A percentile compares a stretch with the other conserved stretches of the same genome.
phyloP scores from a whole-genome alignment of 2,329 filamentous ascomycete species.

The Pseudomassariella vexata region DNA sequence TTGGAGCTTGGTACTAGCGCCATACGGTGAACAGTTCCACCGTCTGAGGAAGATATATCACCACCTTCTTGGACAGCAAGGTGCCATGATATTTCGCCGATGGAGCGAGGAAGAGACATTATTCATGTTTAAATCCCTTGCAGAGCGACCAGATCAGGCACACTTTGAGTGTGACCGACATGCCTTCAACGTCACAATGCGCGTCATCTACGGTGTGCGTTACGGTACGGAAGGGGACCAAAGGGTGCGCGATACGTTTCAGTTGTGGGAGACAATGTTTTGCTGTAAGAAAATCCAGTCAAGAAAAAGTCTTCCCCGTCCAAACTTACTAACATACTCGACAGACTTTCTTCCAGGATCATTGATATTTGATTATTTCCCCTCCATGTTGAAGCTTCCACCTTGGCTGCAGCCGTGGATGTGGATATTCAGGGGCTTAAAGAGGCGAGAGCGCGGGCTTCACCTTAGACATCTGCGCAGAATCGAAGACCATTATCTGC shows the following conservation, averaged over 20 bases:
- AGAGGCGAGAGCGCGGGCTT: too few species aligned
- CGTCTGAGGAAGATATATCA: conserved; percentile 2
- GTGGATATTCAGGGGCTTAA: too few species aligned
- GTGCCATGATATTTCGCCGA: neutral
- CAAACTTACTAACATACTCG: neutral
- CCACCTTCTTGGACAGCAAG: neutral
- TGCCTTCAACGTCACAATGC: conserved; percentile 2
- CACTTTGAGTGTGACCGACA: conserved; percentile 1
- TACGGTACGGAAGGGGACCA: neutral
- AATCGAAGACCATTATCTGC: too few species aligned
- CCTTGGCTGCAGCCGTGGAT: conserved; percentile 1
- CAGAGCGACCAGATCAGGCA: neutral
- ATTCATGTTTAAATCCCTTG: conserved; percentile 1
- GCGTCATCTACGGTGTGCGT: conserved; percentile 2
- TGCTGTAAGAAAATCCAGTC: neutral
- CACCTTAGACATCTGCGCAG: too few species aligned
- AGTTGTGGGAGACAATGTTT: conserved; percentile 2
- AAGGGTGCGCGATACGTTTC: neutral
- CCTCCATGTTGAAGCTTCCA: neutral
- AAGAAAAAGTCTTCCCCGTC: neutral
- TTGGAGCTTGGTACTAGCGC: neutral
- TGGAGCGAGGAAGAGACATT: neutral
- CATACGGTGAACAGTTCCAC: neutral
- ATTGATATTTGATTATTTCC: conserved; percentile 1
- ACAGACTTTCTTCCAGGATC: conserved; percentile 1